Base-by-base conservation (phyloP, 2,329 filamentous ascomycete species). In the Geosmithia flava region DNA sequence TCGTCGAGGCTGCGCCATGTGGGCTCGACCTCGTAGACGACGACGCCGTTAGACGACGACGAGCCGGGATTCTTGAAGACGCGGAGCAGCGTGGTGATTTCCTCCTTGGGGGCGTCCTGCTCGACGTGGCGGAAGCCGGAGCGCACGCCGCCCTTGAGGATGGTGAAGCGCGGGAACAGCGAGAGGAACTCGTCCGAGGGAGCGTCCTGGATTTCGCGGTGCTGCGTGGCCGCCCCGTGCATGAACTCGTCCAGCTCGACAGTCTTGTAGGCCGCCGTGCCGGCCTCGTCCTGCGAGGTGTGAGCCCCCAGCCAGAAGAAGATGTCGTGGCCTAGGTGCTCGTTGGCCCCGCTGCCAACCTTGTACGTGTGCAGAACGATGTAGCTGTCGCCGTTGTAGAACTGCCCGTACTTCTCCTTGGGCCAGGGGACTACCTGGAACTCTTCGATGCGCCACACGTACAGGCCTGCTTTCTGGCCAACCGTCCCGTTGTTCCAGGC, bases 301-400 rank as follows among this genome's bases (percentile, higher is more conserved):
- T 82, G 75, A 47, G 62, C 68, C 4, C 81, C 81, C 1, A 85
- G 70, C 81, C 80, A 85, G 66, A 85, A 85, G 68, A 81, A 85
- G 56, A 85, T 74, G 46, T 84, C 80, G 55, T 85, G 80, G 42
- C 64, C 67, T 4, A 83, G 65, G 54, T 67, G 70, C 30, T 55
- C 51, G 33, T 16, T 37, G 15, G 10, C 33, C 33, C 15, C 11
- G 42, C 67, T 63, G 42, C 70, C 70, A 30, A 78, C 58, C 54
- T 74, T 72, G 60, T 75, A 75, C 4, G 80, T 78, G 58, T 79
- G 67, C 44, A 85, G 67, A 3, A 85, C 65, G 50, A 85, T 81
- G 58, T 80, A 85, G 62, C 79, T 83, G 59, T 85, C 81, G 29
- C 81, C 81, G 45, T 84, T 77, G 61, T 77, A 75, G 59, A 85